phyloP scores from a whole-genome alignment of 1,284 basidiomycete species.

The Xerocomus amazonicus region DNA sequence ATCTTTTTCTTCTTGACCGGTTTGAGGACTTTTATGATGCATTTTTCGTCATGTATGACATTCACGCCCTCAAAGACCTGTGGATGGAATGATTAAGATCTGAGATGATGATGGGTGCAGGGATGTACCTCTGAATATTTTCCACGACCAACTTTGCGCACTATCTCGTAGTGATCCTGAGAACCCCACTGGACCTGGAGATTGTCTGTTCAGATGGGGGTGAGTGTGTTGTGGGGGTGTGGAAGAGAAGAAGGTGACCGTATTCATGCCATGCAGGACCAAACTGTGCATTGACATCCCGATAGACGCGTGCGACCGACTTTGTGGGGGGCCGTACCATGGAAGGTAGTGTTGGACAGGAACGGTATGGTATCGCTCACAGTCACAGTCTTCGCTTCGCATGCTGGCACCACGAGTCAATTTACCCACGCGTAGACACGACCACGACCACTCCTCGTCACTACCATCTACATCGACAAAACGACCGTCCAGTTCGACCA shows the following conservation, averaged over 20 bases:
- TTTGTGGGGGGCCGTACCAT: conserved; percentile 67
- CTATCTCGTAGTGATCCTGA: conserved; percentile 98
- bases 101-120: conserved; percentile 1
- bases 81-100: conserved; percentile 13
- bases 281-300: conserved; percentile 69
- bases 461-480: conserved; percentile 38
- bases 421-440: conserved; percentile 47
- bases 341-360: conserved; percentile 20
- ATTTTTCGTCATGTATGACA: conserved; percentile 89
- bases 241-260: conserved; percentile 35
- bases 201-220: conserved; percentile 57
- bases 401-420: no score
- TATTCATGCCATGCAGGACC: conserved; percentile 82
- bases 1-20: conserved; percentile 99
- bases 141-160: conserved; percentile 93
- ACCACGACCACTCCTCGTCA: conserved; percentile 39
- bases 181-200: conserved; percentile 92
- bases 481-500: conserved; percentile 19
- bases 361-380: neutral
- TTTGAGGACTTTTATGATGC: conserved; percentile 98
- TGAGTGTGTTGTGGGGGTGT: conserved; percentile 21
- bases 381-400: no score
- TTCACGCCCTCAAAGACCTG: conserved; percentile 98
- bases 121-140: conserved; percentile 88
- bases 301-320: conserved; percentile 72